Evolutionary conservation across 768 basidiomycete genomes (phyloP).

Genomic region (Russula sp.): DNA sequence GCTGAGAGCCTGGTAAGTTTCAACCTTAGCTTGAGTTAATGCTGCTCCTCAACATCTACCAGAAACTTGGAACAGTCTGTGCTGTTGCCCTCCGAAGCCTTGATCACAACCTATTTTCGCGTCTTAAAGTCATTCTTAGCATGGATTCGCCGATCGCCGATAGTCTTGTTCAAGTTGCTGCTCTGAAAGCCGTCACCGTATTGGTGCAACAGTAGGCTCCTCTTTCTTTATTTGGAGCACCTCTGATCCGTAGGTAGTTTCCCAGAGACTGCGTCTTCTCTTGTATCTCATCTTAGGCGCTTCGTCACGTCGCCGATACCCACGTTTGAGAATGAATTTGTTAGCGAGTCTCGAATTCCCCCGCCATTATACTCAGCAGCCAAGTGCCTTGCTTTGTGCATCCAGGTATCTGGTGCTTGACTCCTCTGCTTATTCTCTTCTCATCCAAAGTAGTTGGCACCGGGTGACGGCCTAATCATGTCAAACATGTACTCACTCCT

Average conservation of each 20-base stretch:
- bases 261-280: constrained; percentile 63
- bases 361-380: constrained; percentile 80
- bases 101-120: constrained; percentile 59
- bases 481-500: constrained; percentile 96
- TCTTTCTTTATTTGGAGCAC: background rate
- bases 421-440: constrained; percentile 4
- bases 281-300: constrained; percentile 73
- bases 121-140: constrained; percentile 68
- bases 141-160: constrained; percentile 76
- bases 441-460: constrained; percentile 49
- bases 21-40: background rate
- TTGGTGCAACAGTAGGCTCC: constrained; percentile 67
- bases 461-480: constrained; percentile 83
- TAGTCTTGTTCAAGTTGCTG: constrained; percentile 81
- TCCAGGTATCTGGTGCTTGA: constrained; percentile 47
- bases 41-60: background rate
- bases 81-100: constrained; percentile 63
- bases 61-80: constrained; percentile 86
- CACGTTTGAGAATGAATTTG: constrained; percentile 83
- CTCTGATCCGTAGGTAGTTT: constrained; percentile 44
- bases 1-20: constrained; percentile 72
- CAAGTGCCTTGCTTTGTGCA: constrained; percentile 83
- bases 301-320: constrained; percentile 85
- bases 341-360: constrained; percentile 62
- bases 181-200: constrained; percentile 76